phyloP scores from a whole-genome alignment of 2,329 filamentous ascomycete genomes.

The Orbilia ellipsospora region DNA sequence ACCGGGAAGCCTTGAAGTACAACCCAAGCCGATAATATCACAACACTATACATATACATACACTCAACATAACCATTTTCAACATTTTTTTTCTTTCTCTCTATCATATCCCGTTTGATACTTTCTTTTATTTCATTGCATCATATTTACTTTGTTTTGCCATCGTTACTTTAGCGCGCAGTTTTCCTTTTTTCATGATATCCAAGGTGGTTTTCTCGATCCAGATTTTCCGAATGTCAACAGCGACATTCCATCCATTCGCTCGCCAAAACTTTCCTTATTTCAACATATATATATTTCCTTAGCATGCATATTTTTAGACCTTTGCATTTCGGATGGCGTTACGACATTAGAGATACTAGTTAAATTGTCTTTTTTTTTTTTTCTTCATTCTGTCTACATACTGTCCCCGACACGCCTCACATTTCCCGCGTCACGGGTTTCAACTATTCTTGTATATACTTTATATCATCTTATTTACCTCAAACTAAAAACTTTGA shows the following conservation, averaged over 20 bases:
- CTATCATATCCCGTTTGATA: background rate
- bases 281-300: background rate
- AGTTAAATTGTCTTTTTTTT: slow-evolving; percentile 12
- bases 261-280: background rate
- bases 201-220: slow-evolving; percentile 31
- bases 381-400: slow-evolving; percentile 37
- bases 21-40: slow-evolving; percentile 34
- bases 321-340: slow-evolving; percentile 23
- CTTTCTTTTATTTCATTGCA: slow-evolving; percentile 14
- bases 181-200: slow-evolving; percentile 32
- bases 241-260: slow-evolving; percentile 25
- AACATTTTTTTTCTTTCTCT: background rate
- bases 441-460: slow-evolving; percentile 17
- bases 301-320: slow-evolving; percentile 7
- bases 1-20: slow-evolving; percentile 47
- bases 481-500: background rate
- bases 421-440: background rate
- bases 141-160: slow-evolving; percentile 1
- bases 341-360: slow-evolving; percentile 23
- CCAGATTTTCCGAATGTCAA: slow-evolving; percentile 15
- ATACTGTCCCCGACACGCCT: slow-evolving; percentile 3
- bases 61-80: no score
- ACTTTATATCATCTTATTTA: slow-evolving; percentile 18
- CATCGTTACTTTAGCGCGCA: background rate
- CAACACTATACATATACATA: background rate